Evolutionary conservation across 768 basidiomycete species (phyloP), one percentile per base, ranked within the genome.

Genomic region (Russula vinacea): DNA sequence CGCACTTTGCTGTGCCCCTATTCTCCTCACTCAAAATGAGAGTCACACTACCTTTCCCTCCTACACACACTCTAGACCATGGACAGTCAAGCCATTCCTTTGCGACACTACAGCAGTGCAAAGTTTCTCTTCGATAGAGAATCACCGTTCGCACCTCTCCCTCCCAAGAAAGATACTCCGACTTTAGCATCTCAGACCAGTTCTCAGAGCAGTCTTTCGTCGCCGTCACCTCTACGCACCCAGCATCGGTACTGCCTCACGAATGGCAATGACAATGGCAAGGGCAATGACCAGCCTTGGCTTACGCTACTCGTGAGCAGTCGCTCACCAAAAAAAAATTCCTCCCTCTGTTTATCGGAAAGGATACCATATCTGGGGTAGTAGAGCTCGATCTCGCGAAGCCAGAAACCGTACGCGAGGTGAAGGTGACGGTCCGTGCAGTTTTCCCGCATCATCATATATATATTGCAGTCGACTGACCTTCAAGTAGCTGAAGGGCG

Each of bases 321-420:
- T 68, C 78, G 82, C 39, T 73, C 78, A 26, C 71, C 74, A 9
- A 73, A 66, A 2, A 56, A 0, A 67, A 75, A 22, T 76, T 75
- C 10, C 72, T 78, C 35, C 84, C 83, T 22, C 69, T 77, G 26
- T 84, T 81, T 67, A 70, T 77, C 53, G 76, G 81, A 64, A 79
- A 77, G 16, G 83, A 87, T 69, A 63, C 67, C 16, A 75, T 88
- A 58, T 69, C 78, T 2, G 85, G 86, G 24, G 71, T 73, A 9
- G 82, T 85, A 2, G 79, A 81, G 67, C 68, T 85, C 33, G 78
- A 83, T 58, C 73, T 83, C 42, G 75, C 77, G 64, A 82, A 81
- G 68, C 72, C 79, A 16, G 81, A 84, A 58, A 78, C 75, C 13
- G 71, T 80, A 53, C 83, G 84, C 70, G 75, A 74, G 33, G 75